These are phyloP conservation scores for Aspergillus aculeatinus DNA, from an alignment of 2,329 filamentous ascomycete species.

Conservation along the genomic window DNA sequence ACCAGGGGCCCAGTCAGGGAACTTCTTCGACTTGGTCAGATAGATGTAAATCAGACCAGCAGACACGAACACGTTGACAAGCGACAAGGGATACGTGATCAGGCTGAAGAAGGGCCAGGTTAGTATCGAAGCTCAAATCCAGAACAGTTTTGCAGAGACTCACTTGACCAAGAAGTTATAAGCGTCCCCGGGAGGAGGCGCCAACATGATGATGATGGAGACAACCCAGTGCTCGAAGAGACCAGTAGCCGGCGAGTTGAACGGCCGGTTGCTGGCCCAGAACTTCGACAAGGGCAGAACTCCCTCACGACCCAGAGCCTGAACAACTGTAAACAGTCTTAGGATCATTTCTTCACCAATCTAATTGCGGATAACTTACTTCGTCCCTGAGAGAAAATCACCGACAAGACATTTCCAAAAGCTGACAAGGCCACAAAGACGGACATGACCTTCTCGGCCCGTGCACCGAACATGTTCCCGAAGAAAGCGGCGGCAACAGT, in stretches of 20 bases:
- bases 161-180: conserved; percentile 61
- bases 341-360: conserved; percentile 5
- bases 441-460: conserved; percentile 58
- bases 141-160: conserved; percentile 13
- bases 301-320: conserved; percentile 68
- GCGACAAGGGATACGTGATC: conserved; percentile 43
- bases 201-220: conserved; percentile 64
- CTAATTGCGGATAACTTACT: conserved; percentile 25
- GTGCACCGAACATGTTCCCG: conserved; percentile 58
- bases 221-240: conserved; percentile 65
- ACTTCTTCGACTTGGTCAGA: conserved; percentile 33
- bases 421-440: conserved; percentile 61
- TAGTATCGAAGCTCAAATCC: neutral
- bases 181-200: conserved; percentile 65
- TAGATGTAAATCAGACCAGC: conserved; percentile 52
- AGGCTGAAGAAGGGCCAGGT: conserved; percentile 24
- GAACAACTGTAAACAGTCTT: conserved; percentile 30
- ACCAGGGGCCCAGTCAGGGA: conserved; percentile 50
- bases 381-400: conserved; percentile 51
- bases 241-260: conserved; percentile 61
- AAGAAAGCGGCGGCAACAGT: conserved; percentile 60
- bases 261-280: conserved; percentile 69
- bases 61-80: conserved; percentile 54
- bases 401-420: conserved; percentile 61
- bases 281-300: conserved; percentile 65